A percentile compares a stretch with the other conserved stretches of the same genome.
Evolutionary conservation across 2,329 filamentous ascomycete genomes (phyloP).

Genomic region (Fusarium begoniae): DNA sequence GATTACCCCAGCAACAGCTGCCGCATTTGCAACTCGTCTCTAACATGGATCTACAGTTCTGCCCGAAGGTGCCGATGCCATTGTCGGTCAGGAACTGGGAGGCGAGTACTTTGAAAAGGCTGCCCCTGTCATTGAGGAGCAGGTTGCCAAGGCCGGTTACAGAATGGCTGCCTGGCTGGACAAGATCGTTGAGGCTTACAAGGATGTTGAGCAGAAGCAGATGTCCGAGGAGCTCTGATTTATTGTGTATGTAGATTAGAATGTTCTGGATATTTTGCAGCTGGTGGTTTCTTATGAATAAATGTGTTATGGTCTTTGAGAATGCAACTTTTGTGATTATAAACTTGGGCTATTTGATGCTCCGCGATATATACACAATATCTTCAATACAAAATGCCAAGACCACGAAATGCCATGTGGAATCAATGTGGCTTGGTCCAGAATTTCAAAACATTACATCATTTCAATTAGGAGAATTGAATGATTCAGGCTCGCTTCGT

Average conservation of each 20-base stretch:
- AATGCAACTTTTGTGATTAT: not conserved
- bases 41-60: constrained; percentile 58
- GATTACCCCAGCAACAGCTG: not conserved
- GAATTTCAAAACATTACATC: constrained; percentile 1
- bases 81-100: constrained; percentile 67
- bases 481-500: constrained; percentile 6
- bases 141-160: constrained; percentile 75
- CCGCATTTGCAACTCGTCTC: constrained; percentile 10
- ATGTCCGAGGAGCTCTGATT: constrained; percentile 45
- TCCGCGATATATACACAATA: not conserved
- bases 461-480: not conserved
- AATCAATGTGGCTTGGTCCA: not conserved
- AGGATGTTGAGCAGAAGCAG: constrained; percentile 35
- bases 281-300: not conserved
- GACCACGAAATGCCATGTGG: not conserved
- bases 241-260: not conserved
- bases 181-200: constrained; percentile 60
- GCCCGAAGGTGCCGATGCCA: constrained; percentile 66
- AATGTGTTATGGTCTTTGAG: not conserved
- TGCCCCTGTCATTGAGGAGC: constrained; percentile 70
- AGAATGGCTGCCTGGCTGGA: constrained; percentile 75
- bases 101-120: constrained; percentile 71
- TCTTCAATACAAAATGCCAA: not conserved
- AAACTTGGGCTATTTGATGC: not conserved
- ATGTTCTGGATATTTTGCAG: not conserved